Evolutionary conservation across 176 grass and related monocot genomes (phyloP).

Genomic region (Pontederia crassipes): DNA sequence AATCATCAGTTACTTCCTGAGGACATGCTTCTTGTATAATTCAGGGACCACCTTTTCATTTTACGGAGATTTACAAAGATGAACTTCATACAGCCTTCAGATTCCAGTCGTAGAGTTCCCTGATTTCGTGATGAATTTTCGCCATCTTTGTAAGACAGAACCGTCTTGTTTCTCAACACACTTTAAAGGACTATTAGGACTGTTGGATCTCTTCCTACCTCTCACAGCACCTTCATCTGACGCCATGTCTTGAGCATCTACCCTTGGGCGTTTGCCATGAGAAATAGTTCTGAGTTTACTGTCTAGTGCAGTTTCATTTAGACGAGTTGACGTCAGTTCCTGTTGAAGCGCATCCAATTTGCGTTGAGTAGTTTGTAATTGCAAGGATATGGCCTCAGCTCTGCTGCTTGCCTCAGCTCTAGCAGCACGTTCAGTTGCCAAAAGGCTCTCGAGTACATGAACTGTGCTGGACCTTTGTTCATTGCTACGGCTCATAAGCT

Average conservation of each 20-base stretch:
- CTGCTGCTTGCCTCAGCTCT: slow-evolving; percentile 53
- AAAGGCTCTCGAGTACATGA: slow-evolving; percentile 51
- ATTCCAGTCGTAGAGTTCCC: slow-evolving; percentile 1
- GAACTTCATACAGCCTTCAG: no score
- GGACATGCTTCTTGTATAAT: no score
- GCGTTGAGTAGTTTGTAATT: slow-evolving; percentile 67
- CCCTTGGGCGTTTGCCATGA: slow-evolving; percentile 48
- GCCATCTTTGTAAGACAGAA: slow-evolving; percentile 40
- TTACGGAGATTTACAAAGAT: no score
- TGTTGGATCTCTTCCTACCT: slow-evolving; percentile 54
- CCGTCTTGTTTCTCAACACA: slow-evolving; percentile 35
- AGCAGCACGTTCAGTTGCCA: slow-evolving; percentile 56
- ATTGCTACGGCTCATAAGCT: slow-evolving; percentile 49
- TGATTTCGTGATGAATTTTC: slow-evolving; percentile 20
- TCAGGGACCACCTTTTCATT: no score
- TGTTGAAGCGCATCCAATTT: slow-evolving; percentile 79
- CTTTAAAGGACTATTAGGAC: slow-evolving; percentile 32
- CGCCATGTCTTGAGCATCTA: slow-evolving; percentile 38
- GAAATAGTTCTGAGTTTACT: slow-evolving; percentile 39
- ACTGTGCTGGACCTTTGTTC: slow-evolving; percentile 70
- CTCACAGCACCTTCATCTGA: slow-evolving; percentile 29
- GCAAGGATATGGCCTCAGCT: slow-evolving; percentile 57
- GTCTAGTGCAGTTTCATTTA: slow-evolving; percentile 57
- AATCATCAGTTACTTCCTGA: no score
- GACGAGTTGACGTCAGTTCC: slow-evolving; percentile 58